Evolutionary conservation across 805 yeast species (phyloP).

Genomic region (Jamesozyma spencerorum): DNA sequence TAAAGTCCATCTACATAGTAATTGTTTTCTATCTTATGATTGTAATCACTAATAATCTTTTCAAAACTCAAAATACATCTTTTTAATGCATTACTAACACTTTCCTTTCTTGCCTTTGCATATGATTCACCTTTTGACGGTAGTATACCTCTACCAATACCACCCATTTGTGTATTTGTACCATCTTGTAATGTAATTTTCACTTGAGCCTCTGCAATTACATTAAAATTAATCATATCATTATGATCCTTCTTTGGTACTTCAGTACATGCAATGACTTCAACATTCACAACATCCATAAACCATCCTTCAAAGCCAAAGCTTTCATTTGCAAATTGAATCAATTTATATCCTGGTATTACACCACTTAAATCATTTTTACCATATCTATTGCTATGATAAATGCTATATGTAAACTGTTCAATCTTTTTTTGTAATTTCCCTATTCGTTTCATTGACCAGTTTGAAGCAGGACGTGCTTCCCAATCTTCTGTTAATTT

Average conservation of each 20-base stretch:
- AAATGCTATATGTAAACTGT: slow-evolving; percentile 20
- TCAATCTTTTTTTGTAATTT: slow-evolving; percentile 42
- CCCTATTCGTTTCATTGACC: slow-evolving; percentile 43
- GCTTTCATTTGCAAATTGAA: slow-evolving; percentile 39
- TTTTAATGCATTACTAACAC: slow-evolving; percentile 76
- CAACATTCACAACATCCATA: slow-evolving; percentile 31
- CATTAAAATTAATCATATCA: slow-evolving; percentile 14
- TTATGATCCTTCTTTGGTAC: slow-evolving; percentile 6
- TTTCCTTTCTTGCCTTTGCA: slow-evolving; percentile 75
- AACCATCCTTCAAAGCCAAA: slow-evolving; percentile 56
- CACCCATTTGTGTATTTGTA: slow-evolving; percentile 68
- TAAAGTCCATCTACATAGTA: slow-evolving; percentile 30
- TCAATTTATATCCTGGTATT: slow-evolving; percentile 30
- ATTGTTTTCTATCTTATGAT: slow-evolving; percentile 26
- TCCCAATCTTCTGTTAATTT: slow-evolving; percentile 27
- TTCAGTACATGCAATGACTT: slow-evolving; percentile 13
- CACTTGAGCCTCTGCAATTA: slow-evolving; percentile 37
- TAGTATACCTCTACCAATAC: slow-evolving; percentile 61
- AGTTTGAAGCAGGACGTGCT: slow-evolving; percentile 34
- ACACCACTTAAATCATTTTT: slow-evolving; percentile 20
- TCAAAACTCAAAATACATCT: slow-evolving; percentile 75
- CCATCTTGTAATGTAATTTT: slow-evolving; percentile 73
- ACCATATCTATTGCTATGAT: slow-evolving; percentile 21
- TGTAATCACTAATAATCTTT: slow-evolving; percentile 39
- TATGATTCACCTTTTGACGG: slow-evolving; percentile 59